Percentiles rank a stretch among this genome's conserved stretches.
Evolutionary conservation across 495 filamentous ascomycete genomes (phyloP).

Genomic region (Amniculicola lignicola): DNA sequence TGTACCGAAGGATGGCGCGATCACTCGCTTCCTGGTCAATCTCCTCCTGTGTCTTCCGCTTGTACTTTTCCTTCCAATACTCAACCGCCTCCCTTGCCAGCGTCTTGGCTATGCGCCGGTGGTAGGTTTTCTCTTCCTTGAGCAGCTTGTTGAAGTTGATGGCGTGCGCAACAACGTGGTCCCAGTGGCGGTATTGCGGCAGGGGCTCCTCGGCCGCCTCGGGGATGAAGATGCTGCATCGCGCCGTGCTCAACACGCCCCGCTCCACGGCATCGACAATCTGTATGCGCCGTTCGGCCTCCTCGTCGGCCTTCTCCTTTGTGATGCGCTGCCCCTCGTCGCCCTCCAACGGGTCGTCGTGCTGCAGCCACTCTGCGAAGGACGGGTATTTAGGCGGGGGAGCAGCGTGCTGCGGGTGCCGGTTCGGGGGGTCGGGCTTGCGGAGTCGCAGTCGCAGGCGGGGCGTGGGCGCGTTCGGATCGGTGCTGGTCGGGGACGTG

Average conservation of each 20-base stretch:
- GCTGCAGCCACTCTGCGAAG: slow-evolving; percentile 57
- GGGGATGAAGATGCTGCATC: slow-evolving; percentile 71
- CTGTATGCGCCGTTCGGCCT: slow-evolving; percentile 55
- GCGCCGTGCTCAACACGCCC: slow-evolving; percentile 69
- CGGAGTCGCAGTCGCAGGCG: slow-evolving; percentile 28
- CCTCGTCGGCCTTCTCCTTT: slow-evolving; percentile 56
- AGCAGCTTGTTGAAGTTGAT: slow-evolving; percentile 75
- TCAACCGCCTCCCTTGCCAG: slow-evolving; percentile 51
- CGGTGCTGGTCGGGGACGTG: slow-evolving; percentile 1
- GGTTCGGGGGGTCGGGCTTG: slow-evolving; percentile 20
- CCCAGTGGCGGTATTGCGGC: slow-evolving; percentile 75
- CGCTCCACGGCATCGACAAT: slow-evolving; percentile 66
- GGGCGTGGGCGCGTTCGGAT: slow-evolving; percentile 6
- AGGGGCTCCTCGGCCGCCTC: slow-evolving; percentile 71
- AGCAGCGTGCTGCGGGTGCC: slow-evolving; percentile 52
- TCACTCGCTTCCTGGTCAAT: slow-evolving; percentile 54
- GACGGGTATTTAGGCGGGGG: slow-evolving; percentile 47
- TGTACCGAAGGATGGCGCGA: slow-evolving; percentile 50
- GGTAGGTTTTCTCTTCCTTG: slow-evolving; percentile 69
- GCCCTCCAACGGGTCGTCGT: slow-evolving; percentile 47
- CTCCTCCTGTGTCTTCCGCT: slow-evolving; percentile 67
- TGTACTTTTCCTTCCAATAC: slow-evolving; percentile 61
- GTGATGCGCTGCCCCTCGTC: slow-evolving; percentile 46
- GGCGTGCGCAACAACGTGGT: slow-evolving; percentile 80
- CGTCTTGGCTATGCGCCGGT: slow-evolving; percentile 63